phyloP scores from a whole-genome alignment of 2,329 filamentous ascomycete species.

The Fulvia fulva region DNA sequence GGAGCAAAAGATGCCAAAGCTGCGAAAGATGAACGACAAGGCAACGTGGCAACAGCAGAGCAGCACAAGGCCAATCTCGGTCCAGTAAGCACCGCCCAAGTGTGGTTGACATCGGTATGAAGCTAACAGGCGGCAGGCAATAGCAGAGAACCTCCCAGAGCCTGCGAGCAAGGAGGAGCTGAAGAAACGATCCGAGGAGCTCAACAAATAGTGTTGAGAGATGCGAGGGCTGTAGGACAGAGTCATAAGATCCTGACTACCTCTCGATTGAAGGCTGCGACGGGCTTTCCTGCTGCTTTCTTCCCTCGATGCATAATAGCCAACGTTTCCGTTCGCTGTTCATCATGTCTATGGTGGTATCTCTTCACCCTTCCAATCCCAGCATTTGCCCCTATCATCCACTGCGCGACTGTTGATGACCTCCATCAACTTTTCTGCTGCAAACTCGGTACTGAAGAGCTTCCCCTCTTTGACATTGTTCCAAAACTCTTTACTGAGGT shows the following conservation, averaged over 20 bases:
- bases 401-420: constrained; percentile 51
- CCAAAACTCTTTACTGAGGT: constrained; percentile 71
- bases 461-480: constrained; percentile 56
- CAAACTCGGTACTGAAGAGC: constrained; percentile 63
- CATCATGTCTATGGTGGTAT: constrained; percentile 47
- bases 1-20: constrained; percentile 17
- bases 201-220: constrained; percentile 41
- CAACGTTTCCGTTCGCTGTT: too few species aligned
- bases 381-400: constrained; percentile 59
- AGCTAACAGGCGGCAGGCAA: constrained; percentile 12
- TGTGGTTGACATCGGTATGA: neutral
- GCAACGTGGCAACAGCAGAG: constrained; percentile 30
- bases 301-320: too few species aligned
- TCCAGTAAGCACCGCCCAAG: constrained; percentile 21
- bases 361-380: constrained; percentile 67
- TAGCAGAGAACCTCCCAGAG: constrained; percentile 43
- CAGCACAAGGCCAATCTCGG: constrained; percentile 44
- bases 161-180: constrained; percentile 48
- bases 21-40: constrained; percentile 12
- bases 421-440: constrained; percentile 60
- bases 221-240: neutral
- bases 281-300: too few species aligned
- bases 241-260: neutral
- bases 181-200: constrained; percentile 47
- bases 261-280: too few species aligned